Evolutionary conservation across 306 rosid species (phyloP), one percentile per base, ranked within the genome.

Genomic region (Cicer cuneatum): DNA sequence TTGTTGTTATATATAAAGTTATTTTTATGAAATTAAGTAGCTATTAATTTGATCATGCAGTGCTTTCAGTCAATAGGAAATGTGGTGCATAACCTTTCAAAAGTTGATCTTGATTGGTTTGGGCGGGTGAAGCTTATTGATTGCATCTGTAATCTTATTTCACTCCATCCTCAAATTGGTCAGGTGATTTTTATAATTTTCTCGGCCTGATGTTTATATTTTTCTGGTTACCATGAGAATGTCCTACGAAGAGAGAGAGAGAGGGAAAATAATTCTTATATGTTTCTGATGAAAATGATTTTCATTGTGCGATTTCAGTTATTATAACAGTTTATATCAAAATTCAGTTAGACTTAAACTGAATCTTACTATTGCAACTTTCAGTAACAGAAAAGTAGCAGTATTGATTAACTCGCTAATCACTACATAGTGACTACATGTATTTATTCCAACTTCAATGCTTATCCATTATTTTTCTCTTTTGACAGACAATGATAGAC

Each of bases 61-160:
- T 77, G 86, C 81, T 84, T 89, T 78, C 73, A 73, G 45, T 84
- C 66, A 54, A 83, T 93, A 37, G 85, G 93, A 79, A 83, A 84
- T 24, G n/a, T 88, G 75, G 82, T 90, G 79, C 86, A 78, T 69
- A 86, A 71, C 75, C 82, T 91, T 72, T 86, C 94, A 69, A 86
- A 87, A 83, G 77, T 69, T 79, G 89, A 87, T 82, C 92, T 86
- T 65, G 92, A 93, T 77, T 93, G 98, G 97, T 84, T 74, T 86
- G 97, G 92, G 68, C 98, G 96, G 67, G 83, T 87, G 69, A 84
- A 81, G 87, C 86, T 93, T 78, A 83, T 91, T 77, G 91, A 87
- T 80, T 93, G 96, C 82, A 89, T 89, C 66, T 93, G 89, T 71
- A 59, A 84, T 80, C 88, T 93, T 78, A 77, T 93, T 80, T 78